Conservation (phyloP, 306 rosid species). For the Cicer chorassanicum region DNA sequence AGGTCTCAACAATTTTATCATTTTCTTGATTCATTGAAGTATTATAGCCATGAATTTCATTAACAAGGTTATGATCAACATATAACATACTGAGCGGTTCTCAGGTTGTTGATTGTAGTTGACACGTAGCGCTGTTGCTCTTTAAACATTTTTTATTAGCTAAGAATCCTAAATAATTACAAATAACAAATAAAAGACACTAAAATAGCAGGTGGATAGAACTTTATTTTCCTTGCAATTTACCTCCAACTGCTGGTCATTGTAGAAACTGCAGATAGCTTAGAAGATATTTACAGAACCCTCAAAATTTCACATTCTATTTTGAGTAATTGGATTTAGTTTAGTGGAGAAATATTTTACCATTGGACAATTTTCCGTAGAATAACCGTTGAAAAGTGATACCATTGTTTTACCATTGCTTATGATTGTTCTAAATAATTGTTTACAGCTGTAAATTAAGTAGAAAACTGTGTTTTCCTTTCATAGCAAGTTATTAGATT, state of each 20-base stretch:
- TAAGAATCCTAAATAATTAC: not conserved
- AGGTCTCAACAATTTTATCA: slow-evolving; percentile 14
- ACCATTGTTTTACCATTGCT: not conserved
- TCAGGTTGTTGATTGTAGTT: not conserved
- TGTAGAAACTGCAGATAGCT: slow-evolving; percentile 18
- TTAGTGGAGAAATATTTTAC: not conserved
- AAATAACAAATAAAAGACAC: slow-evolving; percentile 1
- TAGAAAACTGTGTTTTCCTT: slow-evolving; percentile 24
- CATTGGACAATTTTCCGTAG: not conserved
- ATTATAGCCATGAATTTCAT: not conserved
- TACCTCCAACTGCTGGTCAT: not conserved
- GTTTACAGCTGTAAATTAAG: slow-evolving; percentile 2
- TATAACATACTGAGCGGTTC: slow-evolving; percentile 4
- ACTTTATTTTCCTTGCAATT: slow-evolving; percentile 33
- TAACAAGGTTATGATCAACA: slow-evolving; percentile 4
- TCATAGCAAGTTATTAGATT: slow-evolving; percentile 2
- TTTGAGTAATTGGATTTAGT: slow-evolving; percentile 5
- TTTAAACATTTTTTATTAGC: slow-evolving; percentile 15
- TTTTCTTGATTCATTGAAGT: slow-evolving; percentile 1
- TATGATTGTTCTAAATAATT: slow-evolving; percentile 1
- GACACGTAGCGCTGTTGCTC: slow-evolving; percentile 18
- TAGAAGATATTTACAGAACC: slow-evolving; percentile 16
- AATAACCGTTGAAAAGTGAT: slow-evolving; percentile 3
- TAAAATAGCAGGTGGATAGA: slow-evolving; percentile 14
- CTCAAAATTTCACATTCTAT: slow-evolving; percentile 9